Conservation (phyloP, 2,329 filamentous ascomycete genomes). For the Leptographium flavum region DNA sequence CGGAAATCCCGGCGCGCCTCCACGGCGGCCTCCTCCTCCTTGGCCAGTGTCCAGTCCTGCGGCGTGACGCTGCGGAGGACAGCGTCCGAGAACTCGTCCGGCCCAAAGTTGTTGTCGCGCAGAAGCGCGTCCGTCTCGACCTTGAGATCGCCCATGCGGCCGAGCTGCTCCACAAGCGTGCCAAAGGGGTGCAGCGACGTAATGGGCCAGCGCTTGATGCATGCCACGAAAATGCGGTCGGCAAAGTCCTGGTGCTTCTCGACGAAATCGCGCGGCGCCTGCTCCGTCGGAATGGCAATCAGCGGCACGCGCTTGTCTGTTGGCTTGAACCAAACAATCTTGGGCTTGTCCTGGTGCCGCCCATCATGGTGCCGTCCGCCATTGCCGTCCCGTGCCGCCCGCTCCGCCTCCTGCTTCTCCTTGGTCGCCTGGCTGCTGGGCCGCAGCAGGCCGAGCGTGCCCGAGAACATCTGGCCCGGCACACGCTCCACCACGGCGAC, state of each 20-base stretch:
- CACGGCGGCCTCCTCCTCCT: slow-evolving; percentile 64
- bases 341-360: slow-evolving; percentile 87
- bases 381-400: slow-evolving; percentile 69
- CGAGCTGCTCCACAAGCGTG: slow-evolving; percentile 91
- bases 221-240: slow-evolving; percentile 95
- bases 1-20: slow-evolving; percentile 79
- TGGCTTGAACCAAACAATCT: slow-evolving; percentile 99
- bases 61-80: slow-evolving; percentile 85
- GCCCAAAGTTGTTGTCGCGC: slow-evolving; percentile 96
- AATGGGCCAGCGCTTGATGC: slow-evolving; percentile 99
- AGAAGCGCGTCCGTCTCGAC: slow-evolving; percentile 95
- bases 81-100: slow-evolving; percentile 94
- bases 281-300: slow-evolving; percentile 95
- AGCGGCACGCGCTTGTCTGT: slow-evolving; percentile 97
- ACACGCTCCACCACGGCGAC: slow-evolving; percentile 96
- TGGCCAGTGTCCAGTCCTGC: slow-evolving; percentile 78
- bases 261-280: slow-evolving; percentile 93
- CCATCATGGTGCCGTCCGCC: slow-evolving; percentile 58
- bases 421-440: slow-evolving; percentile 98
- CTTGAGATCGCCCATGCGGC: slow-evolving; percentile 92
- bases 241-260: slow-evolving; percentile 97
- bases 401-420: slow-evolving; percentile 97
- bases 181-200: slow-evolving; percentile 98
- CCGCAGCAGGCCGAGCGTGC: slow-evolving; percentile 81
- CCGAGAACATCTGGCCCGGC: slow-evolving; percentile 97